Evolutionary conservation across 2,329 filamentous ascomycete genomes (phyloP), one percentile per base, ranked within the genome.

Genomic region (Dactylellina haptotyla): DNA sequence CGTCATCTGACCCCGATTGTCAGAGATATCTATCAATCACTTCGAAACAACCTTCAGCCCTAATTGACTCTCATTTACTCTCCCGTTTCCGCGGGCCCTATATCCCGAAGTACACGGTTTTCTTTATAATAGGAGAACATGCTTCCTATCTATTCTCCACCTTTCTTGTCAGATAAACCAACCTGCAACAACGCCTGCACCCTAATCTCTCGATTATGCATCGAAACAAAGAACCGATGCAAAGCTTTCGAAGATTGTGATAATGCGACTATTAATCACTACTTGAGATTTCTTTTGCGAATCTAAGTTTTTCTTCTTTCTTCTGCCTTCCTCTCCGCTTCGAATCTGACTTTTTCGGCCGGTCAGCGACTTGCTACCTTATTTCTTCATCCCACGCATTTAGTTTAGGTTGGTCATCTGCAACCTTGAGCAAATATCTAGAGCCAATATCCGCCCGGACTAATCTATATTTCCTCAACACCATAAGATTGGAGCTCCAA

Each of bases 311-410:
- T 26, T 45, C 23, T 43, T 45, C 12, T 23, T 37, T 5, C 20
- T 51, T 20, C 18, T 58, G 20, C 30, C 51, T 9, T 41, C 32
- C 18, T 23, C 41, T 28, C 50, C 16, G 32, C 23, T 59, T 32
- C 54, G 16, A 23, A 66, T 58, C 9, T 10, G 43, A 66, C 25
- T 56, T 63, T 70, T 46, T 72, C 66, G 66, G 66, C 66, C 46
- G 51, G 43, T 64, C 57, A 16, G 66, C 66, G 66, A 41, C 6
- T 20, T 23, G n/a, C n/a, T n/a, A n/a, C n/a, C n/a, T n/a, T n/a
- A n/a, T n/a, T n/a, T n/a, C n/a, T n/a, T n/a, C n/a, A n/a, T n/a
- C n/a, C n/a, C n/a, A n/a, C n/a, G n/a, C n/a, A n/a, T n/a, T n/a
- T n/a, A n/a, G n/a, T n/a, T n/a, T n/a, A 43, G 16, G 26, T 34